Evolutionary conservation across 164 flowering plant genomes (phyloP).

Genomic region (Pachysandra terminalis): DNA sequence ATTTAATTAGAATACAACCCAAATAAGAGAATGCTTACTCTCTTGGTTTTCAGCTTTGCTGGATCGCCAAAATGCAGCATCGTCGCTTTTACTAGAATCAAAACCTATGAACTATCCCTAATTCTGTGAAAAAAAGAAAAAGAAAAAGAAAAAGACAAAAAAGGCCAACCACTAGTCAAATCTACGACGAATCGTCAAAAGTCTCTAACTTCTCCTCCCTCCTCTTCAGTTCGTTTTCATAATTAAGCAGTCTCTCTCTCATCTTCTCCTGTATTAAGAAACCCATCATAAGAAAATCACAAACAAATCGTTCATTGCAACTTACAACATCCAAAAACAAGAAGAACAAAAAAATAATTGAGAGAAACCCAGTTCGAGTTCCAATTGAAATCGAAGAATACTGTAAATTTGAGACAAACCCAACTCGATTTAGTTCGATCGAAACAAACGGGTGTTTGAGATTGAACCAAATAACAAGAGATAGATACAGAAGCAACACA

Average conservation of each 20-base stretch:
- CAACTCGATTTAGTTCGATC: background rate
- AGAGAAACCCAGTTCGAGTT: background rate
- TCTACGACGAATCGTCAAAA: slow-evolving; percentile 13
- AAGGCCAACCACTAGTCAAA: background rate
- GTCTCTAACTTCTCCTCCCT: slow-evolving; percentile 1
- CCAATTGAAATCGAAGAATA: background rate
- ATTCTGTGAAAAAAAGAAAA: background rate
- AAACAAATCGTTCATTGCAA: background rate
- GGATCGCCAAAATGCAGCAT: slow-evolving; percentile 45
- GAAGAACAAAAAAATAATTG: background rate
- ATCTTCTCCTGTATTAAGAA: slow-evolving; percentile 19
- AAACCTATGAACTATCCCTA: background rate
- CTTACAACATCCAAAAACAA: too few species aligned
- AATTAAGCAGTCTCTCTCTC: slow-evolving; percentile 23
- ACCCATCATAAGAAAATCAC: background rate
- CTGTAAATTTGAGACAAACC: background rate
- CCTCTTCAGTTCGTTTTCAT: slow-evolving; percentile 15
- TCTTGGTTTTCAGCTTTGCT: slow-evolving; percentile 45
- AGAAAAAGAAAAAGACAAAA: background rate
- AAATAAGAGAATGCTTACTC: slow-evolving; percentile 24
- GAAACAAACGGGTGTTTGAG: background rate
- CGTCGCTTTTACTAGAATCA: slow-evolving; percentile 18
- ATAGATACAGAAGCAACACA: background rate
- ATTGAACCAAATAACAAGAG: background rate
- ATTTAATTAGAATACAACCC: background rate